phyloP scores from a whole-genome alignment of 352 stramenopile species.

The Plasmopara muralis region DNA sequence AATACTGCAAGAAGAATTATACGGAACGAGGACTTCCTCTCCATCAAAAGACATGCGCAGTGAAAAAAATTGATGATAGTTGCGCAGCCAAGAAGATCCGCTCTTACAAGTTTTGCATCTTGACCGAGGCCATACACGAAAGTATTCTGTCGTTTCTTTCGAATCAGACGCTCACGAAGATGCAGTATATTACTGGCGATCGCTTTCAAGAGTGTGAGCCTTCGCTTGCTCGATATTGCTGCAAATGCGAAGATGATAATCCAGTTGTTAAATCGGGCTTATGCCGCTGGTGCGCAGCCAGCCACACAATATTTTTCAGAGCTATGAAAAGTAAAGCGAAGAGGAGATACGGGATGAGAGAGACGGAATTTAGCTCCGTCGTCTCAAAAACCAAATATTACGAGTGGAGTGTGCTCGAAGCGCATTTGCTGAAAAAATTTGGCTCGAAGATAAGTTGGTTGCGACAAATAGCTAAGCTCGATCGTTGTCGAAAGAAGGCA shows the following conservation, averaged over 20 bases:
- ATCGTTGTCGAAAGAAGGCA: no score
- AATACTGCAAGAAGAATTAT: slow-evolving; percentile 15
- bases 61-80: no score
- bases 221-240: slow-evolving; percentile 13
- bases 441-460: slow-evolving; percentile 20
- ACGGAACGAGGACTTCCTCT: slow-evolving; percentile 10
- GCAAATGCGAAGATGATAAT: slow-evolving; percentile 27
- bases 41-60: slow-evolving; percentile 16
- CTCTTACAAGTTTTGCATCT: slow-evolving; percentile 15
- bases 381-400: slow-evolving; percentile 1
- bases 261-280: slow-evolving; percentile 1
- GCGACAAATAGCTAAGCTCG: slow-evolving; percentile 5
- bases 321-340: no score
- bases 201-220: slow-evolving; percentile 12
- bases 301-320: no score
- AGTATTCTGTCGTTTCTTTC: slow-evolving; percentile 13
- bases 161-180: slow-evolving; percentile 28
- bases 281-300: not conserved
- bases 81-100: slow-evolving; percentile 1
- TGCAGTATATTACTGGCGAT: slow-evolving; percentile 23
- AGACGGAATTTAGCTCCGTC: no score
- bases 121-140: slow-evolving; percentile 12
- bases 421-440: slow-evolving; percentile 12
- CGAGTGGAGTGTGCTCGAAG: slow-evolving; percentile 12
- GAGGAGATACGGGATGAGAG: no score